A percentile compares a stretch with the other conserved stretches of the same genome.
Evolutionary conservation across 805 yeast species (phyloP).

Genomic region (Candida boidinii): DNA sequence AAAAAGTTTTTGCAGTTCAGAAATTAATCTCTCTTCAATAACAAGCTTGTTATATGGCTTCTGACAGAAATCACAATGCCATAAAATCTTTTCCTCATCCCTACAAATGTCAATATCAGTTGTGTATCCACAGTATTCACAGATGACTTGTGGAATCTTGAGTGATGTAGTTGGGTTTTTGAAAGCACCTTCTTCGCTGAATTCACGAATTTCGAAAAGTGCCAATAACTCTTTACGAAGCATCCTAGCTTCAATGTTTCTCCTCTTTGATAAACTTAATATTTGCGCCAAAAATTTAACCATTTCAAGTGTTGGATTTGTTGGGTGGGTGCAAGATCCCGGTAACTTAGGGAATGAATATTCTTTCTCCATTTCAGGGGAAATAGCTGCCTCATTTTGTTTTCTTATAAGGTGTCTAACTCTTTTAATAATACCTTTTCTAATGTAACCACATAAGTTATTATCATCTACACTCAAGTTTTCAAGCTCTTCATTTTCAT

Average conservation of each 20-base stretch:
- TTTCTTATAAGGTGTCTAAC: conserved; percentile 54
- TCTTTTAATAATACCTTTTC: conserved; percentile 59
- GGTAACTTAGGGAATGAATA: conserved; percentile 72
- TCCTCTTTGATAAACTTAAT: conserved; percentile 52
- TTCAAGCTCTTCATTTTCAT: conserved; percentile 6
- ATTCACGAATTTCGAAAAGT: conserved; percentile 76
- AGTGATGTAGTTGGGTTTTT: conserved; percentile 68
- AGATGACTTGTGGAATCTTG: conserved; percentile 56
- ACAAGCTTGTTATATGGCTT: conserved; percentile 55
- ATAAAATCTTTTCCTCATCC: conserved; percentile 41
- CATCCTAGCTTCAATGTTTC: conserved; percentile 65
- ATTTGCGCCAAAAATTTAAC: conserved; percentile 71
- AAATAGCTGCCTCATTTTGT: conserved; percentile 66
- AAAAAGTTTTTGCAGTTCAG: conserved; percentile 46
- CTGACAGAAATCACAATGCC: conserved; percentile 63
- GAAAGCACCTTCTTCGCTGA: conserved; percentile 67
- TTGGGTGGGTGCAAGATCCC: conserved; percentile 52
- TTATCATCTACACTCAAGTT: conserved; percentile 17
- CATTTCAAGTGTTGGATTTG: conserved; percentile 72
- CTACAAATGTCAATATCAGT: conserved; percentile 79
- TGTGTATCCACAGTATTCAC: conserved; percentile 70
- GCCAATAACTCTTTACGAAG: conserved; percentile 67
- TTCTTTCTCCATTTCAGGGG: conserved; percentile 52
- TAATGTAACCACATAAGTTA: conserved; percentile 48
- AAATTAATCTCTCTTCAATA: conserved; percentile 73